Evolutionary conservation across 1,139 yeast species (phyloP).

Genomic region (Candida tetrigidarum): DNA sequence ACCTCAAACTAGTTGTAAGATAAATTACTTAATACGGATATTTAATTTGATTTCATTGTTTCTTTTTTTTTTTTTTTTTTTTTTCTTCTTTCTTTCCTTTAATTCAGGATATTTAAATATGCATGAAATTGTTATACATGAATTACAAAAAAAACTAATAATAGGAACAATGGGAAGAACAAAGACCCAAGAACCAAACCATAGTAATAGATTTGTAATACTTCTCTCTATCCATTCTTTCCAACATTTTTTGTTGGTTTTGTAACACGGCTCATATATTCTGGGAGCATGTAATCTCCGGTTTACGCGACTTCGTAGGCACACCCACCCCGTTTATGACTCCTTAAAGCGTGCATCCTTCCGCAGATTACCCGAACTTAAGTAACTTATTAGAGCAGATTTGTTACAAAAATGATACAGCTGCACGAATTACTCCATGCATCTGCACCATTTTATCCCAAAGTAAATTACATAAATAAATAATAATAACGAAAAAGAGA

Average conservation of each 20-base stretch:
- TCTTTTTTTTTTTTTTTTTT: neutral
- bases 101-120: neutral
- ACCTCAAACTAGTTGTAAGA: neutral
- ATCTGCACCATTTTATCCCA: neutral
- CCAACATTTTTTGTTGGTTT: too few relatives aligned
- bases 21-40: conserved; percentile 1
- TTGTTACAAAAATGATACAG: too few relatives aligned
- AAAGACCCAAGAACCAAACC: neutral
- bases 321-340: too few relatives aligned
- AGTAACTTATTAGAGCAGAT: too few relatives aligned
- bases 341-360: too few relatives aligned
- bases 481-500: neutral
- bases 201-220: too few relatives aligned
- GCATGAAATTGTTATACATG: conserved; percentile 1
- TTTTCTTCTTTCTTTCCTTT: neutral
- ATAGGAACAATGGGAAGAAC: neutral
- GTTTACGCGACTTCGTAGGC: too few relatives aligned
- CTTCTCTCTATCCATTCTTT: too few relatives aligned
- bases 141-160: neutral
- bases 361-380: too few relatives aligned
- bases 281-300: too few relatives aligned
- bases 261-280: too few relatives aligned
- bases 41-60: conserved; percentile 1
- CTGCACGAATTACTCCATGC: neutral
- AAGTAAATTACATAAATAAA: too few relatives aligned